Conservation (phyloP, 768 basidiomycete genomes). For the Kwoniella bestiolae region DNA sequence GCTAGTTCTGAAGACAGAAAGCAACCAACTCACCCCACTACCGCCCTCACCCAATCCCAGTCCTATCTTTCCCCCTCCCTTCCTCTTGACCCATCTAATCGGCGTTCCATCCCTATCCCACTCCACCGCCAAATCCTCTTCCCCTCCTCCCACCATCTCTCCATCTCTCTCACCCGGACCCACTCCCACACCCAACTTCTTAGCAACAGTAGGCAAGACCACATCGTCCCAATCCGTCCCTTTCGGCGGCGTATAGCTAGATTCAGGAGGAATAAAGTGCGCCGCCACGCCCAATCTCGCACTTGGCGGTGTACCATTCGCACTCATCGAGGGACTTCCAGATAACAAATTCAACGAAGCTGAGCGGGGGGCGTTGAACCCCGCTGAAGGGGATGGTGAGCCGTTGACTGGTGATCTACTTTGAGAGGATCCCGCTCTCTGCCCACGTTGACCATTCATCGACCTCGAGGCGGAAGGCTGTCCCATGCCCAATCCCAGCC, state of each 20-base stretch:
- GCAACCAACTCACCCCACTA: slow-evolving; percentile 19
- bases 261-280: slow-evolving; percentile 48
- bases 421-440: slow-evolving; percentile 3
- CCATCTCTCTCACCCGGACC: slow-evolving; percentile 27
- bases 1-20: background rate
- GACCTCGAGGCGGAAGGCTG: slow-evolving; percentile 18
- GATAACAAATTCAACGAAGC: slow-evolving; percentile 31
- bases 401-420: slow-evolving; percentile 6
- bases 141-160: slow-evolving; percentile 8
- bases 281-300: slow-evolving; percentile 48
- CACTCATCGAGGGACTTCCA: slow-evolving; percentile 13
- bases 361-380: slow-evolving; percentile 14
- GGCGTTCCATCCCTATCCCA: slow-evolving; percentile 52
- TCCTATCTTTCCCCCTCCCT: background rate
- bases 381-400: background rate
- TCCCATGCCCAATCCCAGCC: slow-evolving; percentile 26
- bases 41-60: slow-evolving; percentile 4
- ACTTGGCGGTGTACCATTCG: slow-evolving; percentile 13
- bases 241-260: slow-evolving; percentile 48
- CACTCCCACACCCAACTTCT: slow-evolving; percentile 38
- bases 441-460: background rate
- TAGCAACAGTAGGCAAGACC: slow-evolving; percentile 48
- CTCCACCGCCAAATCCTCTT: slow-evolving; percentile 50
- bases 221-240: slow-evolving; percentile 51
- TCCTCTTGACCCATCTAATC: slow-evolving; percentile 45